A percentile compares a stretch with the other conserved stretches of the same genome.
phyloP scores from a whole-genome alignment of 495 filamentous ascomycete species.

The Penicillium salamii region DNA sequence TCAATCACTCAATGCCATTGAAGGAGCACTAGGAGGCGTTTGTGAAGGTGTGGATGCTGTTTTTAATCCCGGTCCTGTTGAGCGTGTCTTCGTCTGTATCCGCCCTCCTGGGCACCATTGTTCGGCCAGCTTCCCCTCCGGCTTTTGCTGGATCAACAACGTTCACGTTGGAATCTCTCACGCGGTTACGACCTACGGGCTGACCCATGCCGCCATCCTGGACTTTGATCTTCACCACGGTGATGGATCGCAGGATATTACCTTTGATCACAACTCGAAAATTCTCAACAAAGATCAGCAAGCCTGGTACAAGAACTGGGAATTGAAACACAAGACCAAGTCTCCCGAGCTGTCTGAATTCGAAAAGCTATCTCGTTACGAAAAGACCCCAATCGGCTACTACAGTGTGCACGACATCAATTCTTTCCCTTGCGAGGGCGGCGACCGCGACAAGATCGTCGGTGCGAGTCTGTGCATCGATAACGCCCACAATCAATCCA shows the following conservation, averaged over 20 bases:
- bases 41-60: constrained; percentile 89
- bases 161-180: constrained; percentile 95
- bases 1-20: constrained; percentile 80
- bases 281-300: constrained; percentile 45
- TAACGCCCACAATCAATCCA: constrained; percentile 82
- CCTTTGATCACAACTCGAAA: constrained; percentile 79
- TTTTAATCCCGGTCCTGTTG: constrained; percentile 55
- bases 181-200: constrained; percentile 71
- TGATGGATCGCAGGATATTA: constrained; percentile 89
- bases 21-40: constrained; percentile 85
- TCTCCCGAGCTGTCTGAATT: not conserved
- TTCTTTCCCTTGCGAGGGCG: constrained; percentile 89
- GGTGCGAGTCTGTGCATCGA: constrained; percentile 92
- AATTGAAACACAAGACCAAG: not conserved
- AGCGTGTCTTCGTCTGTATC: constrained; percentile 78
- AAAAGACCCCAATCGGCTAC: constrained; percentile 87
- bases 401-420: constrained; percentile 98
- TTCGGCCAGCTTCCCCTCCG: constrained; percentile 79
- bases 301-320: not conserved
- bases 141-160: constrained; percentile 99
- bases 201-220: constrained; percentile 93
- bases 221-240: constrained; percentile 98
- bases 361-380: constrained; percentile 52
- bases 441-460: constrained; percentile 83
- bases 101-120: constrained; percentile 94